Evolutionary conservation across 768 basidiomycete genomes (phyloP).

Genomic region (Amanita pseudoporphyria): DNA sequence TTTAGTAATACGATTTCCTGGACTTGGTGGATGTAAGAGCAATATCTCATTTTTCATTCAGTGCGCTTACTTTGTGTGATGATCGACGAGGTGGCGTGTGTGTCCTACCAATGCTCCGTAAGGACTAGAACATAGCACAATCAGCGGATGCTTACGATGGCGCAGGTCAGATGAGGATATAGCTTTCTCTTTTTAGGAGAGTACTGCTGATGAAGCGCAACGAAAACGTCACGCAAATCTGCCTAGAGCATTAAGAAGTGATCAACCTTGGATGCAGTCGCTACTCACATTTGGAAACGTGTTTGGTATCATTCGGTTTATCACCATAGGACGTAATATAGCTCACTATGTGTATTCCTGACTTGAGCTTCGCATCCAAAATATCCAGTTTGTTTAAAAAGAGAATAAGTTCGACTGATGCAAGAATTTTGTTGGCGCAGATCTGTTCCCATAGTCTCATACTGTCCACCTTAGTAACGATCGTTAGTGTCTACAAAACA

Average conservation of each 20-base stretch:
- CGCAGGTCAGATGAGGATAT: conserved; percentile 48
- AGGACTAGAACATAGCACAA: conserved; percentile 10
- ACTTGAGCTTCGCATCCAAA: conserved; percentile 40
- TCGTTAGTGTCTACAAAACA: conserved; percentile 21
- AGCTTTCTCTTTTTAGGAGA: conserved; percentile 38
- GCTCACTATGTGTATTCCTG: conserved; percentile 42
- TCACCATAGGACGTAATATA: conserved; percentile 47
- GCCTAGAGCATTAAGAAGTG: neutral
- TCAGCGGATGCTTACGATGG: conserved; percentile 33
- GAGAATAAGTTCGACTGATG: conserved; percentile 43
- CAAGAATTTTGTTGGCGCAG: conserved; percentile 48
- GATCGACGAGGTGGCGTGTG: conserved; percentile 34
- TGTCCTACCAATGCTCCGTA: conserved; percentile 26
- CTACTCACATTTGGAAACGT: conserved; percentile 43
- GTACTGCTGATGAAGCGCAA: conserved; percentile 37
- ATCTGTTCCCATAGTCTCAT: conserved; percentile 50
- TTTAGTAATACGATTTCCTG: conserved; percentile 27
- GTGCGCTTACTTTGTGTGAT: conserved; percentile 35
- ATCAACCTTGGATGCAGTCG: conserved; percentile 4
- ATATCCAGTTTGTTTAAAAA: conserved; percentile 60
- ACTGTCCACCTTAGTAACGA: conserved; percentile 28
- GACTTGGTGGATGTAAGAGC: conserved; percentile 15
- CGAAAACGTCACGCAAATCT: conserved; percentile 47
- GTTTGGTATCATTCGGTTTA: conserved; percentile 39
- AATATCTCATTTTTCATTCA: neutral